These are phyloP conservation scores for Linanthus parryae DNA, from an alignment of 148 eudicot genomes.

Conservation along the genomic window DNA sequence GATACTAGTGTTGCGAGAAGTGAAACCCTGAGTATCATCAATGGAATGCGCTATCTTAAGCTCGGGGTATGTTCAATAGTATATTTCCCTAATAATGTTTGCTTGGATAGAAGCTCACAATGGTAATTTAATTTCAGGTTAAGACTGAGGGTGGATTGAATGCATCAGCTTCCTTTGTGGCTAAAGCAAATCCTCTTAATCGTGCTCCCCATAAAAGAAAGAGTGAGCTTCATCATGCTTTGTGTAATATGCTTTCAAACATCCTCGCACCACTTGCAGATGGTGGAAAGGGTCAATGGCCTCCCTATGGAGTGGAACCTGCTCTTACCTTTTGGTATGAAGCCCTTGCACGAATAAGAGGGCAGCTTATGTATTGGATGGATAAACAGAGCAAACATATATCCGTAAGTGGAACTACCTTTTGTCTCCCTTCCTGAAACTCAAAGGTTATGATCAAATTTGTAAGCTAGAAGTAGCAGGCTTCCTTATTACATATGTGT, in stretches of 20 bases:
- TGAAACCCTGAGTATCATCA: constrained; percentile 90
- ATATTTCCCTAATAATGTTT: constrained; percentile 2
- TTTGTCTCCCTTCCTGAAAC: not conserved
- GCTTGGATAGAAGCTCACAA: constrained; percentile 12
- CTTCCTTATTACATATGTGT: no score
- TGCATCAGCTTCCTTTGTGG: constrained; percentile 99
- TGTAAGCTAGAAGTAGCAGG: no score
- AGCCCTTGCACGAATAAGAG: constrained; percentile 91
- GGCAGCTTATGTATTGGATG: constrained; percentile 89
- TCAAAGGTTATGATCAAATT: not conserved
- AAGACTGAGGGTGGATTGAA: constrained; percentile 95
- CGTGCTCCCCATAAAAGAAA: constrained; percentile 96
- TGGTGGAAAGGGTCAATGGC: constrained; percentile 96
- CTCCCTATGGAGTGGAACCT: constrained; percentile 92
- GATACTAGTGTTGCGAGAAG: constrained; percentile 88
- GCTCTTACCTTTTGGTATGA: constrained; percentile 98
- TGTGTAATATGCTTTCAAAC: constrained; percentile 96
- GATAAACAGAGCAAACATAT: constrained; percentile 99
- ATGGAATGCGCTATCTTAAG: constrained; percentile 96
- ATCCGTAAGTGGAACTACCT: constrained; percentile 50
- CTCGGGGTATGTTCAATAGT: constrained; percentile 77
- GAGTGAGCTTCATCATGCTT: constrained; percentile 96
- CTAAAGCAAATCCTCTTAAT: constrained; percentile 92
- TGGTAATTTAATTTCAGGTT: constrained; percentile 50
- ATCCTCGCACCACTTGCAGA: constrained; percentile 97